These are phyloP conservation scores for Nymphaea thermarum DNA, from an alignment of 164 flowering plant species.

Conservation along the genomic window DNA sequence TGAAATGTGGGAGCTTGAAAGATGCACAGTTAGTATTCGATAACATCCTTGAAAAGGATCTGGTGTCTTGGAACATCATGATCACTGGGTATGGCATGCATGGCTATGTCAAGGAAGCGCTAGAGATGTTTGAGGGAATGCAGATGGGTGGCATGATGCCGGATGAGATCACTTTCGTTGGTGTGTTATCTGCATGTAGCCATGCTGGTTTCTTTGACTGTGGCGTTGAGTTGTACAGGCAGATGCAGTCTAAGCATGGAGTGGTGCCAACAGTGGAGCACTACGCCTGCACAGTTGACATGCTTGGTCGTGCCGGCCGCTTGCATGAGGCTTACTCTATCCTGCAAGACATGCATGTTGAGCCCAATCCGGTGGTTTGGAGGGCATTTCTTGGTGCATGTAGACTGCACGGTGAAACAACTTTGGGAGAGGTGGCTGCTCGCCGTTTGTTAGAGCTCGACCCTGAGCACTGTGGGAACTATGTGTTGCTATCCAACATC, in stretches of 20 bases:
- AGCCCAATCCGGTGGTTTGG: constrained; percentile 49
- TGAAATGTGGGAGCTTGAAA: constrained; percentile 57
- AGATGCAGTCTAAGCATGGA: constrained; percentile 19
- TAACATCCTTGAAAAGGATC: constrained; percentile 29
- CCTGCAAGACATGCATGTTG: constrained; percentile 26
- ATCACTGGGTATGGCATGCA: constrained; percentile 63
- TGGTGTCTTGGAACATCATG: constrained; percentile 81
- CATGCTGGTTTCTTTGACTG: constrained; percentile 40
- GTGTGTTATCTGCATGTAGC: constrained; percentile 51
- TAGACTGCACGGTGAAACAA: constrained; percentile 36
- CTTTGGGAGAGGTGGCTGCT: constrained; percentile 40
- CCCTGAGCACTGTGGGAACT: constrained; percentile 53
- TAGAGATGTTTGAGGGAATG: constrained; percentile 30
- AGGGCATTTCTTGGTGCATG: constrained; percentile 53
- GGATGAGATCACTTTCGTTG: constrained; percentile 28
- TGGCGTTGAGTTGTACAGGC: constrained; percentile 24
- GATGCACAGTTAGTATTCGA: constrained; percentile 45
- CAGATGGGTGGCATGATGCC: constrained; percentile 8
- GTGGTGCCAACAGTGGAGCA: constrained; percentile 53
- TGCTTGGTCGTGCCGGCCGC: constrained; percentile 59
- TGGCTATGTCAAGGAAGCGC: constrained; percentile 41
- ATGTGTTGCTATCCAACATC: constrained; percentile 59
- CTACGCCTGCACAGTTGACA: constrained; percentile 52
- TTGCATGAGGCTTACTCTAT: constrained; percentile 42
- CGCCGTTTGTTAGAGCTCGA: constrained; percentile 35